A percentile compares a stretch with the other conserved stretches of the same genome.
Evolutionary conservation across 208 protist genomes (phyloP).

Genomic region (Lotmaria passim): DNA sequence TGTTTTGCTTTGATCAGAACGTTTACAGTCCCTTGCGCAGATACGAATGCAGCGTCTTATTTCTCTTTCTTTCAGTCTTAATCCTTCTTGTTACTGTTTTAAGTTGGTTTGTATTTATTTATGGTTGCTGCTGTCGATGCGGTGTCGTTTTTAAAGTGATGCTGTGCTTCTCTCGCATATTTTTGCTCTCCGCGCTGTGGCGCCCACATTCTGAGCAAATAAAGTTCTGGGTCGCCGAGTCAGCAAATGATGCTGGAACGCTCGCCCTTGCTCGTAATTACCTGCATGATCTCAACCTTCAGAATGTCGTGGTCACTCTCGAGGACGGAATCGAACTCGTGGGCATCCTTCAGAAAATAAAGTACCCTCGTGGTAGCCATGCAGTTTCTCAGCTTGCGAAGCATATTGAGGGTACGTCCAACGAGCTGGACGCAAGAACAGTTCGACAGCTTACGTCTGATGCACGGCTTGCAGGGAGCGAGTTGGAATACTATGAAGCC

Average conservation of each 20-base stretch:
- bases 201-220: slow-evolving; percentile 69
- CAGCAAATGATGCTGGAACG: slow-evolving; percentile 28
- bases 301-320: slow-evolving; percentile 23
- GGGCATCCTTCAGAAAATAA: slow-evolving; percentile 21
- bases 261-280: slow-evolving; percentile 32
- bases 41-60: no score
- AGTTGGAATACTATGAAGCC: slow-evolving; percentile 28
- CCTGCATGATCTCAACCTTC: slow-evolving; percentile 27
- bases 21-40: no score
- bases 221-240: slow-evolving; percentile 57
- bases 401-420: slow-evolving; percentile 19
- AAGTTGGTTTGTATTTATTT: not conserved
- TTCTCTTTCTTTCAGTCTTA: no score
- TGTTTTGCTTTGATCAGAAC: no score
- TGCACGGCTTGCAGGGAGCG: slow-evolving; percentile 8
- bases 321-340: slow-evolving; percentile 38
- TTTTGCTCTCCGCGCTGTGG: slow-evolving; percentile 44
- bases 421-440: slow-evolving; percentile 8
- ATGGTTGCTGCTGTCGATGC: no score
- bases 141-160: not conserved
- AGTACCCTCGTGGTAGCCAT: slow-evolving; percentile 31
- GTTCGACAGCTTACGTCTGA: slow-evolving; percentile 17
- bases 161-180: not conserved
- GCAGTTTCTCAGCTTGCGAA: slow-evolving; percentile 12
- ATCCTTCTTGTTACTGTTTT: no score